Evolutionary conservation across 352 stramenopile genomes (phyloP).

Genomic region (Phytopythium oedochilum): DNA sequence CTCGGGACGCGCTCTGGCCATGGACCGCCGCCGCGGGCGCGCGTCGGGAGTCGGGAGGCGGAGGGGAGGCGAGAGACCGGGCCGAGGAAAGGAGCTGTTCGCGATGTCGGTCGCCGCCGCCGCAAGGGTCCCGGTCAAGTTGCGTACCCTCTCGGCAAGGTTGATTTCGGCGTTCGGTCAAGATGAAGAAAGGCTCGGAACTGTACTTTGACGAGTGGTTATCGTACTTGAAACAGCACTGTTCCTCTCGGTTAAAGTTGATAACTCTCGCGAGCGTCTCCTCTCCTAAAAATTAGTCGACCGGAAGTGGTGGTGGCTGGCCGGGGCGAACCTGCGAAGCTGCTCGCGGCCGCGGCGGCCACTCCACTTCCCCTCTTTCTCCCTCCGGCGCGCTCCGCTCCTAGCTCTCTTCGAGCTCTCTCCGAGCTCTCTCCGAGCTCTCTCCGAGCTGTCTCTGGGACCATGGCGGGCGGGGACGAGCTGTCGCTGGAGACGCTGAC

Average conservation of each 20-base stretch:
- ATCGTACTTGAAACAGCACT: not conserved
- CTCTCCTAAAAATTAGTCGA: not conserved
- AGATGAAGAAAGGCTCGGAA: too few species aligned
- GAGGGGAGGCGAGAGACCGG: not conserved
- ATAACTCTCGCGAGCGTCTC: not conserved
- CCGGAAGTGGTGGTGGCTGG: not conserved
- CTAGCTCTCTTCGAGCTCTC: too few species aligned
- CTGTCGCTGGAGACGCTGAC: constrained; percentile 39
- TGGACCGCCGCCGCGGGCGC: constrained; percentile 4
- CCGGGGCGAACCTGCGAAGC: too few species aligned
- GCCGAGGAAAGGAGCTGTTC: too few species aligned
- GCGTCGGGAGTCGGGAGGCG: not conserved
- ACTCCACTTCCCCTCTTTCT: not conserved
- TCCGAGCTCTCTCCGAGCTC: not conserved
- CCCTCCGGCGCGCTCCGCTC: not conserved
- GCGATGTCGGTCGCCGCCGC: too few species aligned
- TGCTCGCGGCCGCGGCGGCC: too few species aligned
- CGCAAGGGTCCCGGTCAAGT: too few species aligned
- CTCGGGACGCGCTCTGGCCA: not conserved
- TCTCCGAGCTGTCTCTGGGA: not conserved
- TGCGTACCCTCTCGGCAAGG: too few species aligned
- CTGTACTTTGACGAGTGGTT: not conserved
- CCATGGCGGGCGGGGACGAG: constrained; percentile 25
- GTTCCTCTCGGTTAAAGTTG: not conserved
- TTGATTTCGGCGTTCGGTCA: too few species aligned